These are phyloP conservation scores for Zalaria sp. DNA, from an alignment of 2,329 filamentous ascomycete species.

Conservation along the genomic window DNA sequence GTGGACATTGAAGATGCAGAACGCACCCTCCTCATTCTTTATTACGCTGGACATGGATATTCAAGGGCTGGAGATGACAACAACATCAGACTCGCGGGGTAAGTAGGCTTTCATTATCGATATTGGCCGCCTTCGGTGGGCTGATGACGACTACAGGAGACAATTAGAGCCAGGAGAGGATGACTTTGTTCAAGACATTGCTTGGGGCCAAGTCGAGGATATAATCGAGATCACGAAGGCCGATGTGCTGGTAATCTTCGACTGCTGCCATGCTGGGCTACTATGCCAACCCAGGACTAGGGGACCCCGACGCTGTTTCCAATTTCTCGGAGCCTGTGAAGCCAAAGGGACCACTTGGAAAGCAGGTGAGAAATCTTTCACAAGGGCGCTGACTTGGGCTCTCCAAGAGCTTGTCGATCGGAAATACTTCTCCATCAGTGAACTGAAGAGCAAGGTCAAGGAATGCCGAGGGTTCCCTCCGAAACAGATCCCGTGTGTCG, in stretches of 20 bases:
- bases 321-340: slow-evolving; percentile 3
- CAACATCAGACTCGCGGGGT: neutral
- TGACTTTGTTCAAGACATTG: neutral
- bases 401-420: neutral
- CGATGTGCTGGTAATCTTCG: slow-evolving; percentile 4
- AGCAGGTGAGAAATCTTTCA: slow-evolving; percentile 2
- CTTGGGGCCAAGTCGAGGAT: neutral
- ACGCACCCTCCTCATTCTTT: slow-evolving; percentile 13
- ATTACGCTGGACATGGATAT: slow-evolving; percentile 16
- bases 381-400: slow-evolving; percentile 1
- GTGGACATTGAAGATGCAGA: slow-evolving; percentile 9
- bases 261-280: slow-evolving; percentile 5
- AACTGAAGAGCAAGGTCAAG: neutral
- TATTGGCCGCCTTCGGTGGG: neutral
- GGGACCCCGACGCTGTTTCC: neutral
- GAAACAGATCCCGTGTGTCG: neutral
- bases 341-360: neutral
- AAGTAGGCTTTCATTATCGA: neutral
- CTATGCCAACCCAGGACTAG: neutral
- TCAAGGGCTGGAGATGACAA: neutral
- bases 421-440: neutral
- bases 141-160: no score
- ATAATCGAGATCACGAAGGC: neutral
- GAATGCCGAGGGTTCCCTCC: neutral
- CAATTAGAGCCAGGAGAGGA: neutral